Evolutionary conservation across 73 alveolate genomes (phyloP), one percentile per base, ranked within the genome.

Genomic region (Effrenium voratum): DNA sequence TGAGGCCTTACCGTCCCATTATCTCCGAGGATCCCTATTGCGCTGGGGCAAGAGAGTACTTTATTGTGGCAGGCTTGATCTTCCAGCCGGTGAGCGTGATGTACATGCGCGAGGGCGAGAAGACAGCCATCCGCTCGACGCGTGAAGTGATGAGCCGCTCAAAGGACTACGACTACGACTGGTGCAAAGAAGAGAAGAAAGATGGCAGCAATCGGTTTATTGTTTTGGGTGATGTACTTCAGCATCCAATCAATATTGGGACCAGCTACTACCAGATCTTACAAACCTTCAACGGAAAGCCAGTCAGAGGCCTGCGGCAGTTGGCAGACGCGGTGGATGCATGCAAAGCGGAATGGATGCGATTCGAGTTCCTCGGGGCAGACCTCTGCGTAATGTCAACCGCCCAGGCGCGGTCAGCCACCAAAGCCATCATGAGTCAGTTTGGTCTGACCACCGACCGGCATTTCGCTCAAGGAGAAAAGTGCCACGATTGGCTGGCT

Each of bases 361-460:
- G 75, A 15, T 60, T 60, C 75, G 75, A 60, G n/a, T 60, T 60
- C 36, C n/a, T 60, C 40, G 75, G 28, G 40, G 75, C 15, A 4
- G 75, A 22, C n/a, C 8, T 60, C 28, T 60, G 75, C 36, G 75
- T 60, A 3, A 60, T 60, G 75, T 60, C 75, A 4, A 36, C 75
- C 5, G 28, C 15, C 40, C 75, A 60, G 75, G 75, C 40, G 40
- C 75, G 28, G 5, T 4, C 75, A 15, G 75, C 75, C 8, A 60
- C 75, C 30, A 60, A 60, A 60, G 75, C 15, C 40, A 36, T 60
- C 38, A 60, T 60, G 75, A 60, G n/a, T 32, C 75, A 60, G 36
- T 60, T 60, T 24, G 75, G 75, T 36, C 28, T 60, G n/a, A 60
- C 75, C 75, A 60, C 75, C n/a, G 75, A 60, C 36, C 75, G 75